phyloP scores from a whole-genome alignment of 305 asterid species.

The Solanum aculeatissimum region DNA sequence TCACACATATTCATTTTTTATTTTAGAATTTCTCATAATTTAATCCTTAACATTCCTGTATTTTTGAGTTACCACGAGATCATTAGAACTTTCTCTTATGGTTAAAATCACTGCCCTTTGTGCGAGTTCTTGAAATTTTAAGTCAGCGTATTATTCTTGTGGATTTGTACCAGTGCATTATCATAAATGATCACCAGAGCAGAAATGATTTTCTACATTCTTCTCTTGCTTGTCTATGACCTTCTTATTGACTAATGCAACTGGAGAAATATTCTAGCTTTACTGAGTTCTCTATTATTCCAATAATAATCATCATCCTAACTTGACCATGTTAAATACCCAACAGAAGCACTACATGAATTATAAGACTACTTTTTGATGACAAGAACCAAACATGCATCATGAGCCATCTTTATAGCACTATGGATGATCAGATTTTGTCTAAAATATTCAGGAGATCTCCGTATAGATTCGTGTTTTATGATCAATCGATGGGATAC shows the following conservation, averaged over 20 bases:
- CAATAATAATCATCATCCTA: not conserved
- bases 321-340: not conserved
- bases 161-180: not conserved
- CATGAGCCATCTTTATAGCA: not conserved
- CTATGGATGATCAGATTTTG: not conserved
- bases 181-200: not conserved
- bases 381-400: not conserved
- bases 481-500: not conserved
- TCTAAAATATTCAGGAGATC: not conserved
- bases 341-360: not conserved
- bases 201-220: not conserved
- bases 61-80: not conserved
- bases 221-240: not conserved
- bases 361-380: not conserved
- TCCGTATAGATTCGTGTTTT: not conserved
- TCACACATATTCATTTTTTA: not conserved
- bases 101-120: not conserved
- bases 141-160: not conserved
- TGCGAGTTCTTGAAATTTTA: not conserved
- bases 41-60: not conserved
- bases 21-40: not conserved
- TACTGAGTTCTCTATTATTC: not conserved
- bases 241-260: not conserved
- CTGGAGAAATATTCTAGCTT: not conserved
- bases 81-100: not conserved